Percentiles rank a stretch among this genome's conserved stretches.
Evolutionary conservation across 106 monocot genomes (phyloP).

Genomic region (Vanilla planifolia): DNA sequence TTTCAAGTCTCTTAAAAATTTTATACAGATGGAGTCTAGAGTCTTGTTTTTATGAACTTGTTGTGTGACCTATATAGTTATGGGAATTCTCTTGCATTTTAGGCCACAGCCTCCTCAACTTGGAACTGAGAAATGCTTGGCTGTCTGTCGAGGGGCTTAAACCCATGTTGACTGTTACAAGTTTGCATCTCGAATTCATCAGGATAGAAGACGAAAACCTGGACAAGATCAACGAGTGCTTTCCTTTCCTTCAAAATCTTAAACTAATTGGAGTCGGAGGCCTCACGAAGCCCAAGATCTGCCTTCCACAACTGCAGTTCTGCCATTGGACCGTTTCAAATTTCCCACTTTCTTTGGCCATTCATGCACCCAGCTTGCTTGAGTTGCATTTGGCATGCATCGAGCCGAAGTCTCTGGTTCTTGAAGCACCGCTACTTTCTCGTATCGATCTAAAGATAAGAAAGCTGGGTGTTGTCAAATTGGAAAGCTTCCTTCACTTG

Average conservation of each 20-base stretch:
- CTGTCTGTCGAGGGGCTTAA: constrained; percentile 42
- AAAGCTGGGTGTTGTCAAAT: constrained; percentile 9
- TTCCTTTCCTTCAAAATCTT: constrained; percentile 42
- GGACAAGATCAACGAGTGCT: constrained; percentile 32
- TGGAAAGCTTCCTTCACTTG: constrained; percentile 11
- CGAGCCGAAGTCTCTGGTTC: constrained; percentile 28
- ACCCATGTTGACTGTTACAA: constrained; percentile 30
- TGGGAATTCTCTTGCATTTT: background rate
- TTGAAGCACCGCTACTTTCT: constrained; percentile 31
- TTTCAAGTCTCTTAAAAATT: background rate
- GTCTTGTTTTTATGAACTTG: background rate
- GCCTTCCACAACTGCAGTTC: constrained; percentile 22
- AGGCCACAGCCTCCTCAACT: constrained; percentile 34
- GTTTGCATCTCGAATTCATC: constrained; percentile 45
- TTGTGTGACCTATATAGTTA: background rate
- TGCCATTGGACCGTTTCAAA: constrained; percentile 46
- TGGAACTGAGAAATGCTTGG: constrained; percentile 55
- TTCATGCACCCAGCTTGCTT: constrained; percentile 33
- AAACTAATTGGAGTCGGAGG: constrained; percentile 50
- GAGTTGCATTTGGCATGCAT: constrained; percentile 41
- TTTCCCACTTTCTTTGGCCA: constrained; percentile 25
- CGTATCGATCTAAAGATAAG: constrained; percentile 26
- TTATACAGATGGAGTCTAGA: too few species aligned
- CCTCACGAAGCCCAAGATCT: constrained; percentile 40
- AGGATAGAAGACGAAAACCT: constrained; percentile 55